Evolutionary conservation across 129 eudicot species (phyloP).

Genomic region (Flaveria sonorensis): DNA sequence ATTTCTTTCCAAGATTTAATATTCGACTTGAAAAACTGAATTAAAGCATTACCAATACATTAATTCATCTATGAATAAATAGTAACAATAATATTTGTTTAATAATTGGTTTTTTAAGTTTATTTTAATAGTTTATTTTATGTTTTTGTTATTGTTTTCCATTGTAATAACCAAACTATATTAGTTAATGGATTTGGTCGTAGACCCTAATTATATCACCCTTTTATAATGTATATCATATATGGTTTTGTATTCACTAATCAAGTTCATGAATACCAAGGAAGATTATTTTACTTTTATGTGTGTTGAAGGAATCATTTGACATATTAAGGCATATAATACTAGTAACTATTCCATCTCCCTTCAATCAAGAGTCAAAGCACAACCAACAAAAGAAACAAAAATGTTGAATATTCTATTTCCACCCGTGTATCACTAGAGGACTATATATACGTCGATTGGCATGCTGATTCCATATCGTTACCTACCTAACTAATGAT

Average conservation of each 20-base stretch:
- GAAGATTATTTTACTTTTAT: background rate
- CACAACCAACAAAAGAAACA: conserved; percentile 16
- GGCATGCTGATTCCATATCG: background rate
- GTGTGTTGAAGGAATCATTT: too few species aligned
- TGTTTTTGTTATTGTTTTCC: too few species aligned
- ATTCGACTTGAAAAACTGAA: too few species aligned
- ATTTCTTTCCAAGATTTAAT: too few species aligned
- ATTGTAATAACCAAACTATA: too few species aligned
- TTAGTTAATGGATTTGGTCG: too few species aligned
- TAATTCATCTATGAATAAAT: too few species aligned
- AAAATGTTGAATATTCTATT: conserved; percentile 12
- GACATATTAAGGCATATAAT: background rate
- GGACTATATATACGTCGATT: conserved; percentile 5
- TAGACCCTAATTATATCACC: too few species aligned
- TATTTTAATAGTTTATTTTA: too few species aligned
- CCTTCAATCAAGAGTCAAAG: background rate
- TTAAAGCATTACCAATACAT: too few species aligned
- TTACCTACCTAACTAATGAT: conserved; percentile 25
- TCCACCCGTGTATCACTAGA: background rate
- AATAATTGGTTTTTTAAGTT: too few species aligned
- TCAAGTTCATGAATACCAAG: background rate
- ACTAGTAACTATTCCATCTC: conserved; percentile 1
- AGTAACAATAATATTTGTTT: too few species aligned
- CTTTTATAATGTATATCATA: background rate
- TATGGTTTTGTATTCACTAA: background rate